Evolutionary conservation across 2,329 filamentous ascomycete species (phyloP).

Genomic region (Neofusicoccum cordaticola): DNA sequence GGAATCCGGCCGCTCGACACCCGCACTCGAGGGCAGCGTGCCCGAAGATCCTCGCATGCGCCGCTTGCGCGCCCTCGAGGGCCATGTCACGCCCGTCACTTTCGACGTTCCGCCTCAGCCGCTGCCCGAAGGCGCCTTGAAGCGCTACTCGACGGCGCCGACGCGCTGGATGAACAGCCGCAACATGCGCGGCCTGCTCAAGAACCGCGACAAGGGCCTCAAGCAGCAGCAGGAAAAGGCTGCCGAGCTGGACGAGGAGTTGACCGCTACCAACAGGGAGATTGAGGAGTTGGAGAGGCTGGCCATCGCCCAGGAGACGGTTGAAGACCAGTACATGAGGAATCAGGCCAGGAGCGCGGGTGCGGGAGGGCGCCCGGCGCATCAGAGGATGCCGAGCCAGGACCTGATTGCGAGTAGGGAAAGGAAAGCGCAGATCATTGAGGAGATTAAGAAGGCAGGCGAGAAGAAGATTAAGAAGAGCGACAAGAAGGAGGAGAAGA

Average conservation of each 20-base stretch:
- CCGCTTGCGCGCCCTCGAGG: neutral
- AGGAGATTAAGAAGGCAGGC: constrained; percentile 10
- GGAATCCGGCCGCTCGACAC: neutral
- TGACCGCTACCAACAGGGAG: neutral
- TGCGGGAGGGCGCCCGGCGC: no score
- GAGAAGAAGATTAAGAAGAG: constrained; percentile 15
- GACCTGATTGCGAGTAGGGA: neutral
- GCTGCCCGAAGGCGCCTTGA: neutral
- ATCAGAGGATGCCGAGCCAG: neutral
- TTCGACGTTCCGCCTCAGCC: constrained; percentile 6
- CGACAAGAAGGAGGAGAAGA: constrained; percentile 11
- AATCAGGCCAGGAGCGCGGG: neutral
- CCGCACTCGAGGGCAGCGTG: neutral
- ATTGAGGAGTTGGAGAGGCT: constrained; percentile 9
- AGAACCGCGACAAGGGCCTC: neutral
- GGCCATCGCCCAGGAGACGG: neutral
- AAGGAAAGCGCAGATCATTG: neutral
- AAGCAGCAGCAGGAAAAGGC: constrained; percentile 3
- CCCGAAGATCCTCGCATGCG: constrained; percentile 9
- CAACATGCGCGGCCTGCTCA: neutral
- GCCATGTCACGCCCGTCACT: neutral
- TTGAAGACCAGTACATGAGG: neutral
- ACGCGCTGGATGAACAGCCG: constrained; percentile 11
- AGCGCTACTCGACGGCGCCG: constrained; percentile 4
- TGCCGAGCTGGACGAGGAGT: constrained; percentile 1